Base-by-base conservation (phyloP, 768 basidiomycete genomes). In the Boletus sp. region DNA sequence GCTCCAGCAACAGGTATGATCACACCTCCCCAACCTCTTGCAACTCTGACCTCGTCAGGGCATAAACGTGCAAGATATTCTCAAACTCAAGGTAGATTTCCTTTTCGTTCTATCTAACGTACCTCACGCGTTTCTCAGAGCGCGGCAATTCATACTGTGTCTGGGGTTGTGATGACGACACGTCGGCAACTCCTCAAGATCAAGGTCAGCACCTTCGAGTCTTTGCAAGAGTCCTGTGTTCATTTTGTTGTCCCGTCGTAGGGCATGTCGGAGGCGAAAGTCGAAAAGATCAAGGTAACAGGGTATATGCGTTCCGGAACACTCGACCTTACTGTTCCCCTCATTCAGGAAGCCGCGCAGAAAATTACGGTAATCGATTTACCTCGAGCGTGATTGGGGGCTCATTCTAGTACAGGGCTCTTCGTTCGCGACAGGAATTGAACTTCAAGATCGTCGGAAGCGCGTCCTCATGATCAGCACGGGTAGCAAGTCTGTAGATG, bases 201-300 rank as follows among this genome's bases (percentile, higher is more conserved):
- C 63, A 98, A 98, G 81, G 94, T 88, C 45, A 33, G 56, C 30
- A 47, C 53, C 35, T 47, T 44, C 44, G 15, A 49, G 27, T n/a
- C 32, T 21, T n/a, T 6, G 8, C n/a, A 47, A 41, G 13, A 21
- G 13, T 30, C 40, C 13, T 4, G 21, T 54, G 19, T 34, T 34
- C 34, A 59, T 42, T 25, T 25, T 40, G 4, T 38, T 54, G 19
- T 55, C 10, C 8, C 53, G 17, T 52, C 6, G 27, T 56, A 95
- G 92, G 95, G 95, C 40, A 87, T 96, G 80, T 94, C 94, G 4
- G 95, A 97, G 63, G 90, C 95, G 1, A 98, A 98, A 69, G 93
- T 98, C 2, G 95, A 98, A 66, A 98, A 98, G 70, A 90, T 98
- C 64, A 96, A 96, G 77, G 93, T 82, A 53, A 39, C 40, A 39